Conservation (phyloP, 129 eudicot species). For the Cynara cardunculus region DNA sequence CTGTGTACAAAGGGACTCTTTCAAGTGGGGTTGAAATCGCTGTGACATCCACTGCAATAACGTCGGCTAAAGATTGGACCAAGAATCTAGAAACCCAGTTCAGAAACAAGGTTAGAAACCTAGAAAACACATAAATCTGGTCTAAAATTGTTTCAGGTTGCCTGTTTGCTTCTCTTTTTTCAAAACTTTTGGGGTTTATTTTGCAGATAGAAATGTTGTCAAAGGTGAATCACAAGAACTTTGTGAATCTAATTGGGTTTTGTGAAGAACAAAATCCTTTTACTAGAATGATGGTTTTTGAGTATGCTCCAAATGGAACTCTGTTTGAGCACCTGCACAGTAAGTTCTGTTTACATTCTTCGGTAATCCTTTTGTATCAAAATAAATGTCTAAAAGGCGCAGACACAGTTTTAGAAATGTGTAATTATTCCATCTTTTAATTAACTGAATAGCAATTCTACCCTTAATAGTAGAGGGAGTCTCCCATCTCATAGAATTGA, state of each 20-base stretch:
- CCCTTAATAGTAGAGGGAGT: background rate
- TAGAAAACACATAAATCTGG: background rate
- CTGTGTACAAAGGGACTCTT: constrained; percentile 83
- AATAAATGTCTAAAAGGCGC: too few species aligned
- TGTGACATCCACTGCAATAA: constrained; percentile 56
- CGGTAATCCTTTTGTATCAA: too few species aligned
- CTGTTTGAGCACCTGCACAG: constrained; percentile 84
- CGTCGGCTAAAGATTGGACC: constrained; percentile 60
- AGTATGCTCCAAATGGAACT: constrained; percentile 93
- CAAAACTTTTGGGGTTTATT: background rate
- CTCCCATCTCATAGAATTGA: too few species aligned
- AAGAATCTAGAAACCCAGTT: constrained; percentile 55
- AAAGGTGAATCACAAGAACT: constrained; percentile 82
- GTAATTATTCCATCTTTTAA: background rate
- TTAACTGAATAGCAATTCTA: background rate
- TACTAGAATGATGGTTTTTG: constrained; percentile 95
- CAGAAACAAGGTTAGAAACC: constrained; percentile 57
- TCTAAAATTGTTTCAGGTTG: background rate
- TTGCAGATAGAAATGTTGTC: constrained; percentile 74
- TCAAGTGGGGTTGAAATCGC: constrained; percentile 89
- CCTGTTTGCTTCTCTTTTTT: background rate
- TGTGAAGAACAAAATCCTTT: constrained; percentile 84
- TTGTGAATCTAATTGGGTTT: constrained; percentile 78
- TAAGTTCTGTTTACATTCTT: constrained; percentile 30
- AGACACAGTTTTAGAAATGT: background rate